Evolutionary conservation across 1,139 yeast species (phyloP), one percentile per base, ranked within the genome.

Genomic region (Cylindricascospora bacillispora): DNA sequence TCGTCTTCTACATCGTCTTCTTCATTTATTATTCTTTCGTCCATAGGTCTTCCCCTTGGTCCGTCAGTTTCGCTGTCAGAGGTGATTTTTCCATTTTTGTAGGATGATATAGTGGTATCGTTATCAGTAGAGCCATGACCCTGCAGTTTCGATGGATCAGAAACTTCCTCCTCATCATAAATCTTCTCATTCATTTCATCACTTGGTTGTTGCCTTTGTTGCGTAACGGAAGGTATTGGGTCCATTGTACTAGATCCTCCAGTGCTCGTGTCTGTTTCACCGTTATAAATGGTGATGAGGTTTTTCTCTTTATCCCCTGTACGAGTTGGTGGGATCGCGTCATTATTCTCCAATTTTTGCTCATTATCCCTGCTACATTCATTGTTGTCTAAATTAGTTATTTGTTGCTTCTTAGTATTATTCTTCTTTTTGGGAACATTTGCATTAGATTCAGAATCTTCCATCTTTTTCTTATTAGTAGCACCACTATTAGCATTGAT

Each of bases 191-290:
- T 7, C 7, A 18, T 18, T 7, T 7, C 9, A 7, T 18, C 9
- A 18, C 9, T 7, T 7, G 7, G 21, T 10, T 18, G 21, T 10
- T 18, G 21, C 10, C 21, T 10, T 7, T 7, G 21, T 7, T 10
- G 7, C 9, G 21, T 7, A 18, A 18, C 10, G 7, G 7, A 10
- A 7, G 21, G 9, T 18, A 10, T 18, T 18, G 21, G 21, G 21
- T 10, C 10, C 21, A 10, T 7, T 18, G 21, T 18, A 22, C 45
- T 40, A 10, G 44, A 40, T 2, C 44, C 45, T 3, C 45, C 47
- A 0, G 47, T 44, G 30, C 49, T 45, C 19, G 47, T 41, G 27
- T 45, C 49, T 6, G 49, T 44, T 24, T 46, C 52, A n/a, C 41
- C 48, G 17, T 43, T 38, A 32, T 46, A 45, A 15, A 43, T 43